A percentile compares a stretch with the other conserved stretches of the same genome.
phyloP scores from a whole-genome alignment of 768 basidiomycete genomes.

The Tubosaeta sp. region DNA sequence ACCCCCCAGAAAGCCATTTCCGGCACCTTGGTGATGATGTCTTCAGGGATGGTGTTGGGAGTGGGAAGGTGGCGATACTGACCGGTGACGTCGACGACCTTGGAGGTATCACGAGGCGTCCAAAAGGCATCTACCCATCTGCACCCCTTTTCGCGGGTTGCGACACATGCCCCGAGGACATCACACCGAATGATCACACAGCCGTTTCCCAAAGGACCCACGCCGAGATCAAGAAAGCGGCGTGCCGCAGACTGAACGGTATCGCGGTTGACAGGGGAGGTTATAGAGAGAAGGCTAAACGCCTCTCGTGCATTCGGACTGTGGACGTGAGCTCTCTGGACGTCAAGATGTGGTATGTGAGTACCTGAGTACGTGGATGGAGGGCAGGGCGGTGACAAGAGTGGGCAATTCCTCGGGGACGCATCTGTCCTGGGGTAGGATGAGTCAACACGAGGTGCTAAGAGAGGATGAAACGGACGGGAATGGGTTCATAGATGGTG shows the following conservation, averaged over 20 bases:
- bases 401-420: slow-evolving; percentile 74
- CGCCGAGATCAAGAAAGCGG: slow-evolving; percentile 56
- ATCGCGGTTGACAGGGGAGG: slow-evolving; percentile 36
- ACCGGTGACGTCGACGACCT: slow-evolving; percentile 83
- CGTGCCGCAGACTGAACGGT: slow-evolving; percentile 65
- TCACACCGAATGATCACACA: slow-evolving; percentile 75
- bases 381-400: slow-evolving; percentile 53
- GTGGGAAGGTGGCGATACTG: slow-evolving; percentile 12
- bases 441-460: background rate
- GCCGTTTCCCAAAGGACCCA: slow-evolving; percentile 48
- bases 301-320: slow-evolving; percentile 91
- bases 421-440: slow-evolving; percentile 58
- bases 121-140: slow-evolving; percentile 78
- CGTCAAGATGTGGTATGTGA: background rate
- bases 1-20: slow-evolving; percentile 85
- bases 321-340: slow-evolving; percentile 2
- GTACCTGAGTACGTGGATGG: slow-evolving; percentile 68
- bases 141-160: slow-evolving; percentile 37
- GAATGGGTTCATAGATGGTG: slow-evolving; percentile 83
- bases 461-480: slow-evolving; percentile 43
- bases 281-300: slow-evolving; percentile 56
- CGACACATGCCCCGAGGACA: slow-evolving; percentile 59
- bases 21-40: slow-evolving; percentile 57
- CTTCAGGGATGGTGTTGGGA: slow-evolving; percentile 1
- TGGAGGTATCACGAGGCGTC: slow-evolving; percentile 40